A percentile compares a stretch with the other conserved stretches of the same genome.
These are phyloP conservation scores for Cystofilobasidium capitatum DNA, from an alignment of 768 basidiomycete species.

Conservation along the genomic window DNA sequence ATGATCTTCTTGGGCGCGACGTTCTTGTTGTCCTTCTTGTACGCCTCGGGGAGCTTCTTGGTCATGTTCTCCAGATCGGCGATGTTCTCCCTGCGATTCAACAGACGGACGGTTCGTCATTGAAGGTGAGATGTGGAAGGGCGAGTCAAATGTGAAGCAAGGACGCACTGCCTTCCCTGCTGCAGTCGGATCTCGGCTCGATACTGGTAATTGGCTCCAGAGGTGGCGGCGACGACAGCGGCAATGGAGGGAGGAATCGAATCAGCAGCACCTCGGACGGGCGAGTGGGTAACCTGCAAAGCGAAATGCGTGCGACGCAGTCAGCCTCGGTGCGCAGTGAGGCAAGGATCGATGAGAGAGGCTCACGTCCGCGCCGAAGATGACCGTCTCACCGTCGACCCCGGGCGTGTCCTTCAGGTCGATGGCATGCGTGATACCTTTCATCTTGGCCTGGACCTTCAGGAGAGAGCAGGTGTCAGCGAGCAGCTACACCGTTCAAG, in stretches of 20 bases:
- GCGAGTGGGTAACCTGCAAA: slow-evolving; percentile 32
- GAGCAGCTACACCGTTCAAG: neutral
- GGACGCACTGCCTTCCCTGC: slow-evolving; percentile 34
- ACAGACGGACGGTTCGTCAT: neutral
- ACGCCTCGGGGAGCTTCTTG: slow-evolving; percentile 35
- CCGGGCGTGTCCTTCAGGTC: slow-evolving; percentile 4
- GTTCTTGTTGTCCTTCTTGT: slow-evolving; percentile 31
- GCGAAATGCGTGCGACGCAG: too few species aligned
- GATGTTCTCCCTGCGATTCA: slow-evolving; percentile 34
- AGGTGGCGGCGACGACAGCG: slow-evolving; percentile 39
- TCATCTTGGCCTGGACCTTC: slow-evolving; percentile 23
- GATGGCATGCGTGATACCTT: slow-evolving; percentile 17
- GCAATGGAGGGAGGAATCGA: slow-evolving; percentile 35
- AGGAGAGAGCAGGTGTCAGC: neutral
- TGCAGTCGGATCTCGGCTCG: slow-evolving; percentile 34
- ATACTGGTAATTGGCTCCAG: slow-evolving; percentile 30
- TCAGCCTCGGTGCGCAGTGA: neutral
- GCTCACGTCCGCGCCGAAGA: slow-evolving; percentile 38
- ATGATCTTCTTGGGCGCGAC: slow-evolving; percentile 35
- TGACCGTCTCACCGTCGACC: slow-evolving; percentile 35
- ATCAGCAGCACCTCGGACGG: slow-evolving; percentile 32
- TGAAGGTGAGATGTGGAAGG: neutral
- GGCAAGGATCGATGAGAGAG: neutral
- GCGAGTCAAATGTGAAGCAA: neutral
- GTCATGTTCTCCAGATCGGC: slow-evolving; percentile 36